Base-by-base conservation (phyloP, 148 eudicot species). In the Spergularia bocconei region DNA sequence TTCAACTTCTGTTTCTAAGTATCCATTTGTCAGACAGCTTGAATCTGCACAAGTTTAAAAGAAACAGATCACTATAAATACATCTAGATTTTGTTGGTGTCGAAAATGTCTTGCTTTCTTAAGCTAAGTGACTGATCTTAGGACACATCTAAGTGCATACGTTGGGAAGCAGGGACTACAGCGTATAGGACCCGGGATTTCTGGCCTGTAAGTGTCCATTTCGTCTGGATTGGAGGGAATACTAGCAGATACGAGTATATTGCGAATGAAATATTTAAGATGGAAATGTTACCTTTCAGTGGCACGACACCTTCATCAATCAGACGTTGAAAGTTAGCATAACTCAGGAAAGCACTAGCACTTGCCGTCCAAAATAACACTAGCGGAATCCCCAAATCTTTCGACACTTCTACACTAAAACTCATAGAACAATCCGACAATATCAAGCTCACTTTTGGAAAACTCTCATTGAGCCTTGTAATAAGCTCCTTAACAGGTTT, bases 311-410 rank as follows among this genome's bases (percentile, higher is more conserved):
- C 79, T 21, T 41, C 17, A 10, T 78, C 70, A 66, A 84, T 1
- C 6, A 80, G 74, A 25, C 54, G 51, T 33, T 41, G 73, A 69
- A 33, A 77, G 29, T 84, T 76, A 66, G 71, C 74, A 71, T 74
- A 80, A 13, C 75, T 81, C 60, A 78, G 48, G 55, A 84, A 47
- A 29, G 76, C 63, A 77, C 81, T 77, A 11, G 77, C 81, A 48
- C 86, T 84, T 17, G 79, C 77, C 7, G 86, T 84, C 86, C 86
- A 84, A 47, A 84, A 57, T 48, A 71, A 13, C n/a, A 67, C 77
- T 7, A 29, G 69, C 1, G 82, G 75, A 36, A 84, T 55, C 3
- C 82, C 79, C 17, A 87, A 47, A 56, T 87, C 88, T 59, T 58
- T 48, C 0, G 83, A 82, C 2, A 79, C 85, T 3, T 74, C 79